Evolutionary conservation across 306 rosid genomes (phyloP).

Genomic region (Citrullus mucosospermus): DNA sequence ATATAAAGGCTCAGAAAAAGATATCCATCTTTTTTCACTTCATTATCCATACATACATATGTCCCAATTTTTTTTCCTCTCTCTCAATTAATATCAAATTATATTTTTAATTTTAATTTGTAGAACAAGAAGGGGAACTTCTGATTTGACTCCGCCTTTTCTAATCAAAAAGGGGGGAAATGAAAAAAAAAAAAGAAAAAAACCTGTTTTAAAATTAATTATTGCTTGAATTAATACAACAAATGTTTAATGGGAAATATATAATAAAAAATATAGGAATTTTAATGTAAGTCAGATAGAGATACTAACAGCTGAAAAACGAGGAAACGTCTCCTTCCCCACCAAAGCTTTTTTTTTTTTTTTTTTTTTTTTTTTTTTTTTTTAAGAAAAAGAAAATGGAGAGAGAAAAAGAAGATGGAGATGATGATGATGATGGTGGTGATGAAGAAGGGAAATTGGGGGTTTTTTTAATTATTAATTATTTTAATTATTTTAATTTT

Average conservation of each 20-base stretch:
- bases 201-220: neutral
- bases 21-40: constrained; percentile 58
- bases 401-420: neutral
- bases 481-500: no score
- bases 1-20: constrained; percentile 30
- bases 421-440: neutral
- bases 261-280: constrained; percentile 12
- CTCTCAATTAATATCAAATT: neutral
- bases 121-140: constrained; percentile 26
- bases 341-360: constrained; percentile 18
- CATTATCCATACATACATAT: constrained; percentile 50
- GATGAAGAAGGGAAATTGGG: constrained; percentile 6
- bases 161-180: constrained; percentile 16
- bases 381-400: neutral
- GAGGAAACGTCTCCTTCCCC: constrained; percentile 83
- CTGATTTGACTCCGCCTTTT: constrained; percentile 72
- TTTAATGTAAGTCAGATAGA: constrained; percentile 27
- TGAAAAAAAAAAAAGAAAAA: neutral
- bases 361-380: neutral
- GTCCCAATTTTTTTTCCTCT: neutral
- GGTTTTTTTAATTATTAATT: neutral
- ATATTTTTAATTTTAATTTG: neutral
- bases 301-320: constrained; percentile 49
- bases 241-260: constrained; percentile 14
- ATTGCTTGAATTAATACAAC: constrained; percentile 1